A percentile compares a stretch with the other conserved stretches of the same genome.
Evolutionary conservation across 768 basidiomycete genomes (phyloP).

Genomic region (Suillus decipiens): DNA sequence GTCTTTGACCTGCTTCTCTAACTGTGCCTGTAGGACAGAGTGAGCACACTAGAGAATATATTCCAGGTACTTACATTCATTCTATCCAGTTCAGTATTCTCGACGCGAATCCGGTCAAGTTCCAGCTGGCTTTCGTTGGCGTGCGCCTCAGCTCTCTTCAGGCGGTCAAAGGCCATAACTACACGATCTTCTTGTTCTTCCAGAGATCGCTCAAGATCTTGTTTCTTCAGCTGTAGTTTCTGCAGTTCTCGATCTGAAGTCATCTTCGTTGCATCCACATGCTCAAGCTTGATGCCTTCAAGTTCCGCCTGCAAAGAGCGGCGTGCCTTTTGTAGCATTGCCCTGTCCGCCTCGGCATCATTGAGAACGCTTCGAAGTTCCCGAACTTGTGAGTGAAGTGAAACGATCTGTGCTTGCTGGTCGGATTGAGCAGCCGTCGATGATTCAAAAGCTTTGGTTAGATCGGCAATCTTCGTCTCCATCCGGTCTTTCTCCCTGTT

Average conservation of each 20-base stretch:
- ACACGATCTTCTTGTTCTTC: constrained; percentile 81
- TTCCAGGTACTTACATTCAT: constrained; percentile 56
- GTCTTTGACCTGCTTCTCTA: constrained; percentile 87
- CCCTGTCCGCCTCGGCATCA: constrained; percentile 82
- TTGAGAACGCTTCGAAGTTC: constrained; percentile 80
- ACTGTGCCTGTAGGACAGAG: constrained; percentile 54
- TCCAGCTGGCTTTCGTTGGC: constrained; percentile 77
- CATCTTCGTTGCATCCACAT: constrained; percentile 67
- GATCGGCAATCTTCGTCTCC: constrained; percentile 77
- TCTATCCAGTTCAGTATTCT: constrained; percentile 80
- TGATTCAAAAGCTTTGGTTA: constrained; percentile 75
- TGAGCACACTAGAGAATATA: constrained; percentile 4
- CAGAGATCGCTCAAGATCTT: constrained; percentile 74
- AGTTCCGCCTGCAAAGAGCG: constrained; percentile 79
- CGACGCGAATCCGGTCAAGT: constrained; percentile 72
- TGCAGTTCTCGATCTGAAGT: constrained; percentile 76
- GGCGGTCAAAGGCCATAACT: constrained; percentile 67
- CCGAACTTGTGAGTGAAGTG: constrained; percentile 82
- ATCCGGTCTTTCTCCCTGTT: constrained; percentile 86
- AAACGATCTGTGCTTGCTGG: constrained; percentile 82
- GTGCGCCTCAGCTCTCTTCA: constrained; percentile 79
- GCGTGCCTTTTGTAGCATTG: constrained; percentile 79
- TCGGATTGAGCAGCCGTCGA: constrained; percentile 72
- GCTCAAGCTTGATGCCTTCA: constrained; percentile 77
- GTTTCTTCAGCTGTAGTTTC: constrained; percentile 74